Conservation (phyloP, 345 rosid genomes). For the Nasturtium officinale region DNA sequence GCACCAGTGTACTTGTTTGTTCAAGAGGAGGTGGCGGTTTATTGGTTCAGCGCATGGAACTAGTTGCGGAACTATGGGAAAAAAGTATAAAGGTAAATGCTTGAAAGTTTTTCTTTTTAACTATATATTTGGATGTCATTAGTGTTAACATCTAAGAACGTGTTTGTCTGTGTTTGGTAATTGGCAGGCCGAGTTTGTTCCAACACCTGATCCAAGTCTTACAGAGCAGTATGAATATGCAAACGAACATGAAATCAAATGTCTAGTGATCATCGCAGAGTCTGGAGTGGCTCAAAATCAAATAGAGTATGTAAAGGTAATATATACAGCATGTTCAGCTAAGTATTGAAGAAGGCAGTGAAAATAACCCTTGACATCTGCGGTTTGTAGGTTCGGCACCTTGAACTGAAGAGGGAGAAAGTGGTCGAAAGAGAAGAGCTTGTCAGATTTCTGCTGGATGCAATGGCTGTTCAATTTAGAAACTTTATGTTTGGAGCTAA, state of each 20-base stretch:
- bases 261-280: constrained; percentile 83
- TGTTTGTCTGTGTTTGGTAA: constrained; percentile 23
- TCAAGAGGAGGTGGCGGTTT: constrained; percentile 98
- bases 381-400: constrained; percentile 68
- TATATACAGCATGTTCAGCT: neutral
- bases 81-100: constrained; percentile 77
- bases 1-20: constrained; percentile 76
- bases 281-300: constrained; percentile 62
- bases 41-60: constrained; percentile 88
- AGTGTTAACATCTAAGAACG: constrained; percentile 33
- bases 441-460: constrained; percentile 69
- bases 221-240: constrained; percentile 98
- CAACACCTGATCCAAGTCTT: constrained; percentile 87
- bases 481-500: constrained; percentile 73
- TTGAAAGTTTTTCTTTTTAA: neutral
- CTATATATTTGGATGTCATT: neutral
- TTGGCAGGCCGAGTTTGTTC: constrained; percentile 95
- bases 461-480: constrained; percentile 70
- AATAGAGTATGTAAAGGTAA: constrained; percentile 77
- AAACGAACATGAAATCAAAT: constrained; percentile 83
- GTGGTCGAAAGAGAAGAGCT: constrained; percentile 67
- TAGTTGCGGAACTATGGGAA: constrained; percentile 86
- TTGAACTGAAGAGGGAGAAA: constrained; percentile 81
- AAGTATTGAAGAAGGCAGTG: neutral
- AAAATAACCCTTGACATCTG: neutral